Conservation (phyloP, 805 yeast genomes). For the Metschnikowia amazonensis region DNA sequence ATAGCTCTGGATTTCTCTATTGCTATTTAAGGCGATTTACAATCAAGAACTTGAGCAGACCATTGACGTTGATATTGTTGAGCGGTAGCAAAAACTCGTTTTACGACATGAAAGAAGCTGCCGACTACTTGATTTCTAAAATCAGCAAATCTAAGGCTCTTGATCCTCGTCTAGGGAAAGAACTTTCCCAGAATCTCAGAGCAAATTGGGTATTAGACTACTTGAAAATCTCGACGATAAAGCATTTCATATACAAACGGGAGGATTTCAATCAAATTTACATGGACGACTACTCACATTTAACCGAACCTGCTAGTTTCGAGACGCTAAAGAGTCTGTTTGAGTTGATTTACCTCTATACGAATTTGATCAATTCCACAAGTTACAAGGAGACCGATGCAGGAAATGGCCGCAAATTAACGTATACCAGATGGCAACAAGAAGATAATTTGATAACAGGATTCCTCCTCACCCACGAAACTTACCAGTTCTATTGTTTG, state of each 20-base stretch:
- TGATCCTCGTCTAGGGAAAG: conserved; percentile 21
- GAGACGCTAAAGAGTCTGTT: conserved; percentile 26
- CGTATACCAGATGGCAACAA: conserved; percentile 42
- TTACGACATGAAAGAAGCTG: conserved; percentile 63
- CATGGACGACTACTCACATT: conserved; percentile 32
- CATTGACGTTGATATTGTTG: conserved; percentile 44
- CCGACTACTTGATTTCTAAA: conserved; percentile 45
- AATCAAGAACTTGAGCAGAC: conserved; percentile 18
- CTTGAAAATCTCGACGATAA: conserved; percentile 40
- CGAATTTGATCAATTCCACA: conserved; percentile 22
- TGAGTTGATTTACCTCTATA: conserved; percentile 38
- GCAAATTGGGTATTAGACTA: conserved; percentile 15
- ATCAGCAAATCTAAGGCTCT: conserved; percentile 23
- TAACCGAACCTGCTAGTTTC: conserved; percentile 19
- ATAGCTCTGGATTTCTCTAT: conserved; percentile 81
- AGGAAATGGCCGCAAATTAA: conserved; percentile 32
- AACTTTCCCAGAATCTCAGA: conserved; percentile 16
- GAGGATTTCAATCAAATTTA: conserved; percentile 64
- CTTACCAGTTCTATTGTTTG: conserved; percentile 37
- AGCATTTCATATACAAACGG: conserved; percentile 80
- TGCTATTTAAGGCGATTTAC: conserved; percentile 57
- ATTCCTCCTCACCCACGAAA: conserved; percentile 34
- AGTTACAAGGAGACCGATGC: conserved; percentile 14
- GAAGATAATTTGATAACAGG: conserved; percentile 26
- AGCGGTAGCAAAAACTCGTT: conserved; percentile 77